Percentiles rank a stretch among this genome's conserved stretches.
Conservation (phyloP, 2,329 filamentous ascomycete genomes). For the Lasiodiplodia sp. region DNA sequence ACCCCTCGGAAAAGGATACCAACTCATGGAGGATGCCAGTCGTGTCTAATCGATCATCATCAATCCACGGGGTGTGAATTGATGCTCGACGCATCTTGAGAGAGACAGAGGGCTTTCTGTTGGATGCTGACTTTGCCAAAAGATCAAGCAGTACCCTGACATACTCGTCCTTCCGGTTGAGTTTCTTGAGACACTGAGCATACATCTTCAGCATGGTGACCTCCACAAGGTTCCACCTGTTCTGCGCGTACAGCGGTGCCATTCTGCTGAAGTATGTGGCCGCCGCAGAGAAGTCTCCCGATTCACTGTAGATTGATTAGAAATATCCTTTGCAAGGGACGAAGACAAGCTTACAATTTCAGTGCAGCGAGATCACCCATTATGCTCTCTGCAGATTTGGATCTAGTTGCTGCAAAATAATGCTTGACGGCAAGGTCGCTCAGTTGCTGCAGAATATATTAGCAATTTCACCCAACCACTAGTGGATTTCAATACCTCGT, state of each 20-base stretch:
- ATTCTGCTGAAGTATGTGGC: constrained; percentile 80
- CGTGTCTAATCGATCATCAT: constrained; percentile 49
- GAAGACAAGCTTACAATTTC: constrained; percentile 63
- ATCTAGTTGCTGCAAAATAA: constrained; percentile 79
- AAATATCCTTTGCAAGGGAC: constrained; percentile 66
- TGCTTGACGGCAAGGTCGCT: constrained; percentile 85
- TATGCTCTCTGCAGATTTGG: constrained; percentile 77
- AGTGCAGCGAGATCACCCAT: constrained; percentile 86
- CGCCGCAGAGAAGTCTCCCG: constrained; percentile 76
- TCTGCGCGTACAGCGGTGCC: constrained; percentile 78
- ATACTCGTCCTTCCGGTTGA: constrained; percentile 80
- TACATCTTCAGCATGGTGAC: constrained; percentile 87
- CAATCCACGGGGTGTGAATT: constrained; percentile 39
- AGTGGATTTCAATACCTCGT: constrained; percentile 42
- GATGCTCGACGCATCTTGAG: constrained; percentile 32
- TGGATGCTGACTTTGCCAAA: constrained; percentile 67
- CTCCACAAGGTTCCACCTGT: constrained; percentile 81
- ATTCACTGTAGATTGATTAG: constrained; percentile 77
- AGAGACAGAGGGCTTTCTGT: constrained; percentile 36
- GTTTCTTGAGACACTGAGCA: constrained; percentile 77
- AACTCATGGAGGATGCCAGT: constrained; percentile 51
- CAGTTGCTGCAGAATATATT: constrained; percentile 65
- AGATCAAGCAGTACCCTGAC: constrained; percentile 77
- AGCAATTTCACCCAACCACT: neutral
- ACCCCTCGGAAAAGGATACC: constrained; percentile 55